Evolutionary conservation across 2,329 filamentous ascomycete species (phyloP).

Genomic region (Paecilomyces sp.): DNA sequence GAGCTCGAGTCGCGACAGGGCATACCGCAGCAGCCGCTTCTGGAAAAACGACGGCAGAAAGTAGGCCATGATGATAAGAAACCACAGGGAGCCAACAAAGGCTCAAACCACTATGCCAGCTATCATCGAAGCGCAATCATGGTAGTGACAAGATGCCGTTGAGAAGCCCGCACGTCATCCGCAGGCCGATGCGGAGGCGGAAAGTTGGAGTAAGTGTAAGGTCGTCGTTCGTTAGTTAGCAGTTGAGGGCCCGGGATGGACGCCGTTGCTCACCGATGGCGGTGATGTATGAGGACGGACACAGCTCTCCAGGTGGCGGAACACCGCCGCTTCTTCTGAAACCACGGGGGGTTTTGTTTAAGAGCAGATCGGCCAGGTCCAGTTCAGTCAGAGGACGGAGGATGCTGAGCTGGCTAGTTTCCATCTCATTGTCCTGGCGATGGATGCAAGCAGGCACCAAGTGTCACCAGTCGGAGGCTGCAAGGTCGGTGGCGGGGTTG

Average conservation of each 20-base stretch:
- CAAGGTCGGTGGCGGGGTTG: background rate
- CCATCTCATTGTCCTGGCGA: background rate
- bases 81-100: conserved; percentile 20
- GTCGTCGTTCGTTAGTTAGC: background rate
- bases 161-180: background rate
- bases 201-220: background rate
- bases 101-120: conserved; percentile 15
- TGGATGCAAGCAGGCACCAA: background rate
- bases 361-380: background rate
- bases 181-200: background rate
- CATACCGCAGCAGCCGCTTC: conserved; percentile 83
- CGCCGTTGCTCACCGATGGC: background rate
- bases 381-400: background rate
- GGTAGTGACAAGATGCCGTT: conserved; percentile 4
- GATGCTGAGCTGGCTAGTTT: background rate
- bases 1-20: conserved; percentile 72
- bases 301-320: background rate
- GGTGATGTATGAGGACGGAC: background rate
- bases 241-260: background rate
- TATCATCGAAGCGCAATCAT: conserved; percentile 20
- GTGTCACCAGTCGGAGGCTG: background rate
- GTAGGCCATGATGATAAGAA: conserved; percentile 53
- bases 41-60: conserved; percentile 73
- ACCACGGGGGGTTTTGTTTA: background rate
- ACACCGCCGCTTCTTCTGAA: background rate